Base-by-base conservation (phyloP, 495 filamentous ascomycete genomes). In the Aspergillus baeticus region DNA sequence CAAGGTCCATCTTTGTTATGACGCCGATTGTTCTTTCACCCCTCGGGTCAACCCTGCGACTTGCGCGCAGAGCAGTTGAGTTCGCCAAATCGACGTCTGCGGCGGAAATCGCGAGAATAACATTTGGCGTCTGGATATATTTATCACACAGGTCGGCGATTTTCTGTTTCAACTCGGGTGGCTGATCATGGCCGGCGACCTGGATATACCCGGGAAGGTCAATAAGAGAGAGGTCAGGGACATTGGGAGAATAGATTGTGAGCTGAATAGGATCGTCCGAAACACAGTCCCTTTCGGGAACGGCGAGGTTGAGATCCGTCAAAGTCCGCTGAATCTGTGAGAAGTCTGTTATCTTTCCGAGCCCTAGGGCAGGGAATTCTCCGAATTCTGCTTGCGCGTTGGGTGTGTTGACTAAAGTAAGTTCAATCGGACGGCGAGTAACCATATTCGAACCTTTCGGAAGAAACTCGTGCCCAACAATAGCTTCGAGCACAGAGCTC, bases 361-460 rank as follows among this genome's bases (percentile, higher is more conserved):
- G 74, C 0, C 92, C 92, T 2, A 99, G 80, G 33, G 92, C 90
- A 6, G 95, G 91, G 64, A 99, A 99, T 72, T 98, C 94, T 62
- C 92, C 94, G 64, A 96, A 98, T 66, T 99, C 94, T 6, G 84
- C 83, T n/a, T 86, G 82, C 2, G 90, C 86, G 51, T 94, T 88
- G 1, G 94, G 92, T 0, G 94, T 96, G 69, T 99, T 98, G 69
- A 99, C 86, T 7, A 99, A 81, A 0, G 94, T 99, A 41, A 99
- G 84, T 68, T 99, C 94, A 63, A 99, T 99, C 1, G 94, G 94
- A 54, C 94, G 83, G 13, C 94, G 83, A 7, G 94, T 99, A 54
- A 99, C 92, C 94, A 99, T 99, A 66, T 99, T 99, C 14, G 85
- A 88, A 17, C 94, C 94, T 69, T 99, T 99, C 31, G 94, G 94